phyloP scores from a whole-genome alignment of 192 early-diverging fungal species.

The Linnemannia schmuckeri region DNA sequence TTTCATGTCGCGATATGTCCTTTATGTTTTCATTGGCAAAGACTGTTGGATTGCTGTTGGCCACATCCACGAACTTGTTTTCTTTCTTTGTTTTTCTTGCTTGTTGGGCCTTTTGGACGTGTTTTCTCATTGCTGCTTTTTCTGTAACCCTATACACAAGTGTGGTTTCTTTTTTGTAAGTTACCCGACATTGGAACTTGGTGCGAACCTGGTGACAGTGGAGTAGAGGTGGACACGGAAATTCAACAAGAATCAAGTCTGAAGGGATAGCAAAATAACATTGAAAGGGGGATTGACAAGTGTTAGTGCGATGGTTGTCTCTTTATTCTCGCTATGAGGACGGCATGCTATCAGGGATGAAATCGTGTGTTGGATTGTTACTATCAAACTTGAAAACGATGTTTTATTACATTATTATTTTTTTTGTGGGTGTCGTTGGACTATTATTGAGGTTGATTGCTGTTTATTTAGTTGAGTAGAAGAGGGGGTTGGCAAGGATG shows the following conservation, averaged over 20 bases:
- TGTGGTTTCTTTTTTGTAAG: neutral
- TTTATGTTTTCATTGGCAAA: neutral
- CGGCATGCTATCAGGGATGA: neutral
- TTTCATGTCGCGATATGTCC: neutral
- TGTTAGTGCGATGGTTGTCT: too few species aligned
- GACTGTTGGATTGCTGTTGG: neutral
- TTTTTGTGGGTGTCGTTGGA: neutral
- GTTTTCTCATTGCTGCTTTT: neutral
- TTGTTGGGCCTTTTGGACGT: neutral
- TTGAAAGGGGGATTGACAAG: neutral
- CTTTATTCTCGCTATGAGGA: neutral
- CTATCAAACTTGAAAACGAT: neutral
- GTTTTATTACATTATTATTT: neutral
- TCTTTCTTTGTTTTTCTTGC: neutral
- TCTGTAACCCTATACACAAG: neutral
- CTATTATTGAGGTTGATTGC: neutral
- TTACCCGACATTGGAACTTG: neutral
- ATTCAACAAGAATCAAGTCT: neutral
- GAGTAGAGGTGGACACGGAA: neutral
- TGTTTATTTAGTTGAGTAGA: neutral
- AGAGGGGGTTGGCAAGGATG: neutral
- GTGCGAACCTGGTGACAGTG: neutral
- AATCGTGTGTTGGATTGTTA: neutral
- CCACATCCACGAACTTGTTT: neutral
- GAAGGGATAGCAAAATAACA: neutral